A percentile compares a stretch with the other conserved stretches of the same genome.
These are phyloP conservation scores for Catharanthus roseus DNA, from an alignment of 257 asterid genomes.

Conservation along the genomic window DNA sequence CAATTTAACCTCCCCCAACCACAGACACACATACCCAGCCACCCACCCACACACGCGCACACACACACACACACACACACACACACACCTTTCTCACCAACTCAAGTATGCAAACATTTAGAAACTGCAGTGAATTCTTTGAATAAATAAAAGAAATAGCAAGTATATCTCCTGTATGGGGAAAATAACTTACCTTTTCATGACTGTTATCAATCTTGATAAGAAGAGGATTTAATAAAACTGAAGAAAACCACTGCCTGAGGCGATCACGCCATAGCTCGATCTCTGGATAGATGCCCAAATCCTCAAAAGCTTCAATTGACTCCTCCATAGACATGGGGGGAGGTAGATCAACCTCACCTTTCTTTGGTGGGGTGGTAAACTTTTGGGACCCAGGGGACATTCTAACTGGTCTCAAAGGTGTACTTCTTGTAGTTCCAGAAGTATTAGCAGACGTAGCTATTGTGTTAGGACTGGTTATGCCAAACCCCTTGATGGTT, in stretches of 20 bases:
- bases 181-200: constrained; percentile 50
- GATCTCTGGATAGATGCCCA: constrained; percentile 76
- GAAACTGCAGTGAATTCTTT: background rate
- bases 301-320: constrained; percentile 57
- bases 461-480: constrained; percentile 55
- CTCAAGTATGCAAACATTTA: background rate
- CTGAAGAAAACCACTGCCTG: constrained; percentile 91
- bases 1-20: no score
- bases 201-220: constrained; percentile 74
- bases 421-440: constrained; percentile 81
- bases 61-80: no score
- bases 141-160: background rate
- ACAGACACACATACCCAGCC: no score
- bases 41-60: no score
- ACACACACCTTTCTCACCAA: background rate
- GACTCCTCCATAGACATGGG: constrained; percentile 96
- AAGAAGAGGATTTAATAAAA: constrained; percentile 68
- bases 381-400: constrained; percentile 92
- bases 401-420: constrained; percentile 92
- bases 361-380: constrained; percentile 91
- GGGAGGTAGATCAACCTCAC: constrained; percentile 83
- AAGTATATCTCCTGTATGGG: constrained; percentile 9
- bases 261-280: constrained; percentile 88
- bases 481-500: constrained; percentile 57
- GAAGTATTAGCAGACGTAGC: constrained; percentile 61